Evolutionary conservation across 768 basidiomycete species (phyloP).

Genomic region (Panellus pusillus): DNA sequence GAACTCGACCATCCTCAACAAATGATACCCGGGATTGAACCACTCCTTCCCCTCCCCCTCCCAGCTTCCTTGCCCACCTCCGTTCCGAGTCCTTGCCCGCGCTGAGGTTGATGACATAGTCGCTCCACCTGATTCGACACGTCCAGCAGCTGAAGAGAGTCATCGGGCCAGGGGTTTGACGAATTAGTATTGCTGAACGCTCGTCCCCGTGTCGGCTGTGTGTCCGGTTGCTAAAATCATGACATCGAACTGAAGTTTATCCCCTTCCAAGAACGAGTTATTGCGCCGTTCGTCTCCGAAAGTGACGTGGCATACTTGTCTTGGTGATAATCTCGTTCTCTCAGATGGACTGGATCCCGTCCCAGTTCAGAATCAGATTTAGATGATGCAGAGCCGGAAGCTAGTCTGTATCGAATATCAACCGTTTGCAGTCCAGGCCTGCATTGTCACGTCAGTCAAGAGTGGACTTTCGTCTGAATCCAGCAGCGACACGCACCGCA

Average conservation of each 20-base stretch:
- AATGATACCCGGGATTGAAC: too few species aligned
- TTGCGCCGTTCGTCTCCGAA: not conserved
- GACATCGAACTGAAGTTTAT: slow-evolving; percentile 36
- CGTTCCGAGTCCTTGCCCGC: too few species aligned
- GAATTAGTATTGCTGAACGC: slow-evolving; percentile 46
- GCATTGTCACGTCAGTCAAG: not conserved
- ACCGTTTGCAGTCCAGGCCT: slow-evolving; percentile 57
- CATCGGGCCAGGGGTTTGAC: slow-evolving; percentile 44
- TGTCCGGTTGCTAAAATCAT: slow-evolving; percentile 44
- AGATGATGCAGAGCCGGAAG: slow-evolving; percentile 42
- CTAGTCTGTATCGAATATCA: slow-evolving; percentile 50
- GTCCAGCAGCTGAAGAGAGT: slow-evolving; percentile 9
- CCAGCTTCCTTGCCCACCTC: too few species aligned
- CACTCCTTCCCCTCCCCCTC: too few species aligned
- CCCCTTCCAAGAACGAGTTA: slow-evolving; percentile 28
- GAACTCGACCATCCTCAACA: too few species aligned
- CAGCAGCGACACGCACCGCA: slow-evolving; percentile 37
- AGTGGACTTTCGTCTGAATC: not conserved
- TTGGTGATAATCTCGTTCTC: slow-evolving; percentile 44
- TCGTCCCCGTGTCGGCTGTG: slow-evolving; percentile 19
- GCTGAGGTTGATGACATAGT: not conserved
- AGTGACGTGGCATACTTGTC: slow-evolving; percentile 30
- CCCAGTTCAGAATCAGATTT: slow-evolving; percentile 47
- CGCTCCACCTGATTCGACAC: slow-evolving; percentile 1
- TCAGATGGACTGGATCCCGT: slow-evolving; percentile 38